phyloP scores from a whole-genome alignment of 805 yeast genomes.

The Candida michaelii region DNA sequence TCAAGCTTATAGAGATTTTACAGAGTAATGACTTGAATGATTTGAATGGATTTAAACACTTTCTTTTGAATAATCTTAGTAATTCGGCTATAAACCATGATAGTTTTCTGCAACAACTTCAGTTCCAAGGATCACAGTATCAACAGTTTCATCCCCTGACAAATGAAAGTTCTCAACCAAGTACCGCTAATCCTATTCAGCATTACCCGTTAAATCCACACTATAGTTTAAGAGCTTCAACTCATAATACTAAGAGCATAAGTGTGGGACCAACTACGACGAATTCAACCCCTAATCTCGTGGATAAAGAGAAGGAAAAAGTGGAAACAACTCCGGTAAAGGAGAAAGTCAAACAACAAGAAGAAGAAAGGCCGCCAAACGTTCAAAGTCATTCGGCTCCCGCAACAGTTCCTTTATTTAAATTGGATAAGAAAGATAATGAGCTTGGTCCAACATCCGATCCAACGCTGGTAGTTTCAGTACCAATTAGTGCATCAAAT shows the following conservation, averaged over 20 bases:
- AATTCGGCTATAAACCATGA: slow-evolving; percentile 11
- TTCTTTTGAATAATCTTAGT: slow-evolving; percentile 11
- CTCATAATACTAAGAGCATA: slow-evolving; percentile 3
- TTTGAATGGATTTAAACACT: slow-evolving; percentile 15
- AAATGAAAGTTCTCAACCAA: neutral
- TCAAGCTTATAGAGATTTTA: slow-evolving; percentile 16
- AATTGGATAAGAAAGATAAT: neutral
- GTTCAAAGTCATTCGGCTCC: slow-evolving; percentile 7
- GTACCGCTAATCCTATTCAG: slow-evolving; percentile 2
- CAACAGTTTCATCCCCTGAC: slow-evolving; percentile 1
- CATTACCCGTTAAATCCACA: slow-evolving; percentile 13
- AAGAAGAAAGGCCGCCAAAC: slow-evolving; percentile 3
- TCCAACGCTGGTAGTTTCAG: no score
- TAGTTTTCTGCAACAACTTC: slow-evolving; percentile 1
- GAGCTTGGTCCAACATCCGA: neutral
- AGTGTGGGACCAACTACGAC: slow-evolving; percentile 7
- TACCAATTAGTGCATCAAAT: neutral
- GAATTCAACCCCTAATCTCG: neutral
- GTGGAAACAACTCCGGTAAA: neutral
- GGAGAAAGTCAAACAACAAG: neutral
- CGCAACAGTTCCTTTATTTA: slow-evolving; percentile 6
- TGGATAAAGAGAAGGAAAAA: slow-evolving; percentile 1
- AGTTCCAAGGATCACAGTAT: slow-evolving; percentile 1
- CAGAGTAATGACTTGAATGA: slow-evolving; percentile 15
- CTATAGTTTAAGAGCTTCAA: slow-evolving; percentile 8